Evolutionary conservation across 78 protist species (phyloP).

Genomic region (Protostelium mycophagum): DNA sequence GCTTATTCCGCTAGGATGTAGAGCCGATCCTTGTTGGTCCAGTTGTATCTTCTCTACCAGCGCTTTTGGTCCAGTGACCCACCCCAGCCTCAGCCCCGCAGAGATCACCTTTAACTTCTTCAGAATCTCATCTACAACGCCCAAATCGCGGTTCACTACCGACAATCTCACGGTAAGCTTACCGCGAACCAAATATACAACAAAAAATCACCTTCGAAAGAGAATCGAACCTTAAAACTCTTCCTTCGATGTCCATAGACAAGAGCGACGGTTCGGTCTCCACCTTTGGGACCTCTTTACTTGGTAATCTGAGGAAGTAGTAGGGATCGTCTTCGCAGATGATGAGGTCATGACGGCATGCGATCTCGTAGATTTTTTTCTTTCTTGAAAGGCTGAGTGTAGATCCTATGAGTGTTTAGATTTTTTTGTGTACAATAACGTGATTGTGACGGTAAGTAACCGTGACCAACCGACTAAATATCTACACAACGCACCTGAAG

Average conservation of each 20-base stretch:
- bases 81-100: conserved; percentile 82
- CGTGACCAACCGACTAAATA: too few relatives aligned
- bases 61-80: conserved; percentile 53
- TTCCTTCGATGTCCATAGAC: conserved; percentile 78
- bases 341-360: conserved; percentile 58
- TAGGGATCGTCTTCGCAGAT: conserved; percentile 95
- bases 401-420: neutral
- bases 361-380: conserved; percentile 22
- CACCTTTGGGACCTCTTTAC: neutral
- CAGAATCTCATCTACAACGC: too few relatives aligned
- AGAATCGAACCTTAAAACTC: conserved; percentile 86
- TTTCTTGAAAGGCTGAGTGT: neutral
- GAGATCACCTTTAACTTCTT: too few relatives aligned
- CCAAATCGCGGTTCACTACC: too few relatives aligned
- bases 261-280: conserved; percentile 8
- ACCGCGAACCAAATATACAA: too few relatives aligned
- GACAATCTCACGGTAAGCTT: too few relatives aligned
- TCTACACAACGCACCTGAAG: conserved; percentile 82
- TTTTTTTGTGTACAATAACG: conserved; percentile 48
- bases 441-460: conserved; percentile 54
- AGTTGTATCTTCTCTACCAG: conserved; percentile 55
- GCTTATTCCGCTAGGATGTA: conserved; percentile 57
- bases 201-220: too few relatives aligned
- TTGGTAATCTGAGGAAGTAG: conserved; percentile 64
- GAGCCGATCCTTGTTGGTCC: conserved; percentile 41